These are phyloP conservation scores for Mycena metata DNA, from an alignment of 768 basidiomycete genomes.

Conservation along the genomic window DNA sequence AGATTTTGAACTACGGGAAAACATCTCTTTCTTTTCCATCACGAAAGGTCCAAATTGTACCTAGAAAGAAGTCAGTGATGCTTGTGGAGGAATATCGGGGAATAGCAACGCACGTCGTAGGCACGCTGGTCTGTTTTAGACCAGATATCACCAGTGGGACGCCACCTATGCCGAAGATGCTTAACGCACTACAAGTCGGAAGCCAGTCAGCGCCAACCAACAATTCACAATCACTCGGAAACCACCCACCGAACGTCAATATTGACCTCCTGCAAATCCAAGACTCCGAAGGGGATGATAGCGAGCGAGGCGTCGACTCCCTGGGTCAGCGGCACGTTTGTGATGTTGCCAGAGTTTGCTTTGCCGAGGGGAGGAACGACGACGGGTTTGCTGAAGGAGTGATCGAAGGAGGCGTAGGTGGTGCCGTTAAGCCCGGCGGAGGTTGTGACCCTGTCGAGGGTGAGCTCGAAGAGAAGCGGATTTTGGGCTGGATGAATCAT, in stretches of 20 bases:
- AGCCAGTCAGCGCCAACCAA: background rate
- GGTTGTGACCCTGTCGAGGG: constrained; percentile 56
- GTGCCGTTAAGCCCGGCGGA: constrained; percentile 65
- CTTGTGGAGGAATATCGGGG: too few relatives aligned
- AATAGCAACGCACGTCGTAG: constrained; percentile 57
- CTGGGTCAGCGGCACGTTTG: constrained; percentile 68
- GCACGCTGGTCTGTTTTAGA: constrained; percentile 67
- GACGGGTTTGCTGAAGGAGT: constrained; percentile 64
- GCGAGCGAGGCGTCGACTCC: constrained; percentile 63
- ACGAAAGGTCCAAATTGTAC: too few relatives aligned
- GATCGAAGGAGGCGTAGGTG: constrained; percentile 69
- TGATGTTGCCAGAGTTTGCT: constrained; percentile 70
- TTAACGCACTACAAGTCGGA: background rate
- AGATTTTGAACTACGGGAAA: too few relatives aligned
- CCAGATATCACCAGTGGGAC: constrained; percentile 68
- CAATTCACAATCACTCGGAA: too few relatives aligned
- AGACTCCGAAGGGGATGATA: constrained; percentile 66
- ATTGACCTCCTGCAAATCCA: constrained; percentile 63
- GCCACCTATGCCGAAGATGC: constrained; percentile 60
- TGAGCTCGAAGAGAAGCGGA: constrained; percentile 59
- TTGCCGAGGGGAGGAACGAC: constrained; percentile 63
- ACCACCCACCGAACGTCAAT: constrained; percentile 53
- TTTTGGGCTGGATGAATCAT: constrained; percentile 50
- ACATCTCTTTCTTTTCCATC: too few relatives aligned
- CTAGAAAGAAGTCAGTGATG: too few relatives aligned